Conservation (phyloP, 2,329 filamentous ascomycete genomes). For the Xylariaceae sp. region DNA sequence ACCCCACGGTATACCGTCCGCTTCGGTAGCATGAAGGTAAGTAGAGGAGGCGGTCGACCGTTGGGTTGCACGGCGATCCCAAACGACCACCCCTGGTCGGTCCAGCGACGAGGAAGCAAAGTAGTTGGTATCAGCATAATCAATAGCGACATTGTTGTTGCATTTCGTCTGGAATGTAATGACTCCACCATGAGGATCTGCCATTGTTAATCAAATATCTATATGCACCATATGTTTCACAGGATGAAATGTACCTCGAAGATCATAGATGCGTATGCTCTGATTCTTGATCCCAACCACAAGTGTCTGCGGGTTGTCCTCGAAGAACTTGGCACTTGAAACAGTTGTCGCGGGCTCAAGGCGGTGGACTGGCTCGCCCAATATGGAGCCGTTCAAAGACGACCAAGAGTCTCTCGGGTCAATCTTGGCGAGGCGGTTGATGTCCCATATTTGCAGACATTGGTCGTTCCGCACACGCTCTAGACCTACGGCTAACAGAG, state of each 20-base stretch:
- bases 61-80: slow-evolving; percentile 66
- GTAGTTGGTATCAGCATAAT: slow-evolving; percentile 77
- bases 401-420: slow-evolving; percentile 48
- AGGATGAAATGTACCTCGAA: slow-evolving; percentile 55
- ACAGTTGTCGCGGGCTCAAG: slow-evolving; percentile 69
- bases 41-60: slow-evolving; percentile 48
- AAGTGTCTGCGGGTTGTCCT: slow-evolving; percentile 69
- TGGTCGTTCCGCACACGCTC: slow-evolving; percentile 79
- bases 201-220: slow-evolving; percentile 18
- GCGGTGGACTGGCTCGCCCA: slow-evolving; percentile 55
- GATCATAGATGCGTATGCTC: slow-evolving; percentile 71
- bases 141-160: slow-evolving; percentile 71
- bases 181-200: slow-evolving; percentile 48
- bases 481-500: slow-evolving; percentile 71
- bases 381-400: slow-evolving; percentile 42
- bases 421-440: slow-evolving; percentile 56
- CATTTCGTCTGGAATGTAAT: slow-evolving; percentile 62
- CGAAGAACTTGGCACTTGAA: slow-evolving; percentile 78
- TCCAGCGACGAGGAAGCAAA: slow-evolving; percentile 77
- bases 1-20: slow-evolving; percentile 61
- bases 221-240: neutral
- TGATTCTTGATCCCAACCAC: slow-evolving; percentile 73
- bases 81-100: slow-evolving; percentile 70
- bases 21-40: slow-evolving; percentile 56
- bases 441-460: slow-evolving; percentile 79